Evolutionary conservation across 2,329 filamentous ascomycete genomes (phyloP).

Genomic region (Aspergillus niger): DNA sequence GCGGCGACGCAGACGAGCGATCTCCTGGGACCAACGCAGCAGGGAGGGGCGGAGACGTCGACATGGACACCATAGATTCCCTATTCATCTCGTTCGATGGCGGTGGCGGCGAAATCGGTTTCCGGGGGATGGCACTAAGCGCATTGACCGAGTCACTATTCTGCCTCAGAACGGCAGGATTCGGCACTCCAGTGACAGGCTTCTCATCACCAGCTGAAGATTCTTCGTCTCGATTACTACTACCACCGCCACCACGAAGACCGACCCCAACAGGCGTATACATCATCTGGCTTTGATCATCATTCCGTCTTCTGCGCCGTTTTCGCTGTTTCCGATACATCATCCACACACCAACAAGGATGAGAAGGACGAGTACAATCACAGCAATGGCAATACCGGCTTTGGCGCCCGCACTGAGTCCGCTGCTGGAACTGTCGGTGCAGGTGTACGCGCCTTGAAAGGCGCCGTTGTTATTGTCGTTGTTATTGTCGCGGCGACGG

Average conservation of each 20-base stretch:
- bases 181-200: not conserved
- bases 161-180: no score
- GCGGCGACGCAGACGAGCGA: conserved; percentile 7
- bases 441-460: conserved; percentile 27
- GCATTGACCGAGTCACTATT: not conserved
- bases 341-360: conserved; percentile 23
- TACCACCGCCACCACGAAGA: not conserved
- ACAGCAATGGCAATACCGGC: conserved; percentile 41
- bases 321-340: conserved; percentile 15
- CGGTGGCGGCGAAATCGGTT: conserved; percentile 15
- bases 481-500: not conserved
- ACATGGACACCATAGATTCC: conserved; percentile 1
- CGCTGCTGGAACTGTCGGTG: conserved; percentile 12
- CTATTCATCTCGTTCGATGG: not conserved
- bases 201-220: not conserved
- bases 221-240: not conserved
- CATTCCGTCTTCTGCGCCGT: conserved; percentile 3
- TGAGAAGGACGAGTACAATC: conserved; percentile 37
- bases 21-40: conserved; percentile 15
- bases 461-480: conserved; percentile 9
- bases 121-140: conserved; percentile 14
- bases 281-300: not conserved
- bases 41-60: conserved; percentile 10
- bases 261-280: conserved; percentile 2
- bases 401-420: conserved; percentile 31